phyloP scores from a whole-genome alignment of 495 filamentous ascomycete species.

The Penicillium crystallinum region DNA sequence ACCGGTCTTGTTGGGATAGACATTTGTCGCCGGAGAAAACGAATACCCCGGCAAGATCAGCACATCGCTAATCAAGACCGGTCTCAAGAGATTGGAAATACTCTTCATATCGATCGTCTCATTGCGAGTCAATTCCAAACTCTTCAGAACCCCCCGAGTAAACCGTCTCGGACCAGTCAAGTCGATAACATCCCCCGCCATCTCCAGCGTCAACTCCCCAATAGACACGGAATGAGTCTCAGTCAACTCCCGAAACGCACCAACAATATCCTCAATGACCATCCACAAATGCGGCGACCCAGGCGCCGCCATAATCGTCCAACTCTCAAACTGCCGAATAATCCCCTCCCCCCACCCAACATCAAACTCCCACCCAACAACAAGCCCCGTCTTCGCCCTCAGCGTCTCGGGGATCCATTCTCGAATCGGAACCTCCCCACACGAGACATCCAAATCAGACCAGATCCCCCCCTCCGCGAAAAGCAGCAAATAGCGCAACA shows the following conservation, averaged over 20 bases:
- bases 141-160: not conserved
- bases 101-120: not conserved
- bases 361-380: slow-evolving; percentile 5
- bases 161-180: slow-evolving; percentile 1
- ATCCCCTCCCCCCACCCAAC: not conserved
- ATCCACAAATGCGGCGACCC: not conserved
- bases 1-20: not conserved
- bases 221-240: not conserved
- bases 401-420: not conserved
- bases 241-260: not conserved
- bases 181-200: not conserved
- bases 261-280: slow-evolving; percentile 3
- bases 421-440: not conserved
- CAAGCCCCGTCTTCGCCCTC: not conserved
- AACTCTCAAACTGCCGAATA: slow-evolving; percentile 1
- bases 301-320: slow-evolving; percentile 1
- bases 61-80: not conserved
- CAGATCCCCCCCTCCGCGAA: not conserved
- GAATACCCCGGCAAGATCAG: not conserved
- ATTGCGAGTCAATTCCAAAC: not conserved
- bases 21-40: not conserved
- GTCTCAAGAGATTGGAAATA: not conserved
- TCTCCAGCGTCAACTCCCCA: not conserved
- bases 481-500: slow-evolving; percentile 1
- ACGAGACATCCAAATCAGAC: slow-evolving; percentile 1